A percentile compares a stretch with the other conserved stretches of the same genome.
Conservation (phyloP, 352 stramenopile genomes). For the Phytophthora sp. region DNA sequence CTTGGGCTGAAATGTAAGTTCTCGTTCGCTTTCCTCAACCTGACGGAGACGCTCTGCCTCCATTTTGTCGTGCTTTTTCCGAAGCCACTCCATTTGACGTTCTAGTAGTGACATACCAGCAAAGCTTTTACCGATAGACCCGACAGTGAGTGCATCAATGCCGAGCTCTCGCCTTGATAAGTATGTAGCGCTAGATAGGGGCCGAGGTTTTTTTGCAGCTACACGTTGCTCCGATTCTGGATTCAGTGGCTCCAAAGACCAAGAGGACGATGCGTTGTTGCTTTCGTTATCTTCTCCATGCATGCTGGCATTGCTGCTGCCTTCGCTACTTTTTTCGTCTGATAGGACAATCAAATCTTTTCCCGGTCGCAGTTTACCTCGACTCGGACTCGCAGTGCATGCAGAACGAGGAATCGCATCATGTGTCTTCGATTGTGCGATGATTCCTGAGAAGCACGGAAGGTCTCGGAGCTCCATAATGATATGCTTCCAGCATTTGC, state of each 20-base stretch:
- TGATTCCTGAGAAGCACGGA: constrained; percentile 41
- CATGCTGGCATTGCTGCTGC: constrained; percentile 19
- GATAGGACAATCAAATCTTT: constrained; percentile 83
- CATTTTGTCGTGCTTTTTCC: constrained; percentile 82
- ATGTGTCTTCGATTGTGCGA: constrained; percentile 14
- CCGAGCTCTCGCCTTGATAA: constrained; percentile 15
- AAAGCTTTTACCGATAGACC: constrained; percentile 49
- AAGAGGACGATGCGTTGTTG: constrained; percentile 35
- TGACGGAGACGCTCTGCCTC: constrained; percentile 67
- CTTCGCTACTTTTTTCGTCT: constrained; percentile 35
- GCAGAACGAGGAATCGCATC: not conserved
- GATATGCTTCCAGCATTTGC: constrained; percentile 85
- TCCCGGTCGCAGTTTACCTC: constrained; percentile 73
- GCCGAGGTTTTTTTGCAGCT: constrained; percentile 19
- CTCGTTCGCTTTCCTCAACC: constrained; percentile 72
- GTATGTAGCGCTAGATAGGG: constrained; percentile 26
- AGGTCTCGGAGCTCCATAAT: constrained; percentile 77
- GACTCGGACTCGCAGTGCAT: constrained; percentile 57
- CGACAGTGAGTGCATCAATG: constrained; percentile 6
- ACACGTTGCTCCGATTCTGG: constrained; percentile 15
- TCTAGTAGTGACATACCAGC: constrained; percentile 77
- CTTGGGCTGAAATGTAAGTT: constrained; percentile 87
- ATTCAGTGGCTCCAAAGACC: constrained; percentile 28
- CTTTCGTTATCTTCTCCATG: constrained; percentile 21
- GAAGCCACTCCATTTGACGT: constrained; percentile 78